Conservation (phyloP, 441 rosid genomes). For the Hypseocharis bilobata region DNA sequence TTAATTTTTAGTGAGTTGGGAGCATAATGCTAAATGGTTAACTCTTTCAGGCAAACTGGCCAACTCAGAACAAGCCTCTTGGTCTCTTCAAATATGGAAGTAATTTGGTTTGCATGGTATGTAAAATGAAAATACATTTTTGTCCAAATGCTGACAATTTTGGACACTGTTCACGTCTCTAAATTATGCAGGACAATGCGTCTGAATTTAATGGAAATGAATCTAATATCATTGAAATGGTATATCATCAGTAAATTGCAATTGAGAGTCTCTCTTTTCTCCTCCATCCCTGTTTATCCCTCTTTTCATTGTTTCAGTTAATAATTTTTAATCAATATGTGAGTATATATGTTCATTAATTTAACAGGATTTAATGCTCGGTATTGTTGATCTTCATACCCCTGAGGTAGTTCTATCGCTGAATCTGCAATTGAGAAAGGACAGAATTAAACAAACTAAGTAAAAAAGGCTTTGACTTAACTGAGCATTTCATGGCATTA, state of each 20-base stretch:
- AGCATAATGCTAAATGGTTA: neutral
- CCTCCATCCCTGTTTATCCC: no score
- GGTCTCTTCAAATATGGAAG: neutral
- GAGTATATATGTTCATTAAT: neutral
- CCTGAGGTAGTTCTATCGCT: slow-evolving; percentile 67
- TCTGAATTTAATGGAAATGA: slow-evolving; percentile 53
- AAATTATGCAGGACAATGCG: slow-evolving; percentile 37
- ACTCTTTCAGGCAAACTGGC: neutral
- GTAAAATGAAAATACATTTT: no score
- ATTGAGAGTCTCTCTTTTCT: neutral
- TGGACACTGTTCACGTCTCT: neutral
- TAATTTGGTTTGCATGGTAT: neutral
- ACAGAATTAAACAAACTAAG: no score
- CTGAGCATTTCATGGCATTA: no score
- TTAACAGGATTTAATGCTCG: slow-evolving; percentile 2
- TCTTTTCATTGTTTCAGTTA: no score
- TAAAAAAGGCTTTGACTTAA: no score
- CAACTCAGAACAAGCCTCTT: neutral
- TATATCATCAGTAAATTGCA: slow-evolving; percentile 10
- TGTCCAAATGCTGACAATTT: neutral
- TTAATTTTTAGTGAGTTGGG: neutral
- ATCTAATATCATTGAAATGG: slow-evolving; percentile 65
- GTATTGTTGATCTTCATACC: slow-evolving; percentile 71
- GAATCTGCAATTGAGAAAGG: slow-evolving; percentile 59
- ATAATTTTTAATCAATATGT: neutral